Base-by-base conservation (phyloP, 208 protist genomes). In the Trichomonas vaginalis region DNA sequence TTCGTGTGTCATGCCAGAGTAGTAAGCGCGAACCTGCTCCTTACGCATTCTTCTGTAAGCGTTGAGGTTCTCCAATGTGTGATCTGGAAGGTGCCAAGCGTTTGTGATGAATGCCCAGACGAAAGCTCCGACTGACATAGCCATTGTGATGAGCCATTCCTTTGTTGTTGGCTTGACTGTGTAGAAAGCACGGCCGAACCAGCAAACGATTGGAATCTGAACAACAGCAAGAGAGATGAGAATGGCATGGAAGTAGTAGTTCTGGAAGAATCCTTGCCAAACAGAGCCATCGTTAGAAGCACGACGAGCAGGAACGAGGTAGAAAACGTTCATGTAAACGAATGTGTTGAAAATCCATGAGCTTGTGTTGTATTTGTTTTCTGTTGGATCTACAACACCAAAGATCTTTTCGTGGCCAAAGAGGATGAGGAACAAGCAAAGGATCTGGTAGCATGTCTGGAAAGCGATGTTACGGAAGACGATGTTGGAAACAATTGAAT, bases 391-490 rank as follows among this genome's bases (percentile, higher is more conserved):
- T 6, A 39, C 27, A 21, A 83, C 37, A 35, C 35, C n/a, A 32
- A 95, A 95, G 27, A 95, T 79, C 15, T 27, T 48, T n/a, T 95
- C 37, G 37, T 83, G 27, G 27, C 79, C 79, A 35, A 92, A 98
- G 45, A 21, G 96, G 27, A n/a, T 98, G 96, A 1, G 97, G 79
- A 83, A 83, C 4, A 95, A 96, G 17, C 97, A 83, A 9, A 42
- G 95, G 21, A 98, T 95, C 96, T 98, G 98, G 96, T 98, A 98
- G n/a, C 95, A 40, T 0, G 97, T 96, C 15, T 97, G 96, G 14
- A 70, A 83, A 42, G 96, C 9, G 40, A 98, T 98, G 40, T 98
- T 98, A 42, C 97, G 80, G 96, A 97, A 96, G 98, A 98, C 98
- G 46, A 97, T 97, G 56, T 96, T 96, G 0, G 86, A 95, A 95